Conservation (phyloP, 805 yeast genomes). For the Trichomonascus vanleenenianus region DNA sequence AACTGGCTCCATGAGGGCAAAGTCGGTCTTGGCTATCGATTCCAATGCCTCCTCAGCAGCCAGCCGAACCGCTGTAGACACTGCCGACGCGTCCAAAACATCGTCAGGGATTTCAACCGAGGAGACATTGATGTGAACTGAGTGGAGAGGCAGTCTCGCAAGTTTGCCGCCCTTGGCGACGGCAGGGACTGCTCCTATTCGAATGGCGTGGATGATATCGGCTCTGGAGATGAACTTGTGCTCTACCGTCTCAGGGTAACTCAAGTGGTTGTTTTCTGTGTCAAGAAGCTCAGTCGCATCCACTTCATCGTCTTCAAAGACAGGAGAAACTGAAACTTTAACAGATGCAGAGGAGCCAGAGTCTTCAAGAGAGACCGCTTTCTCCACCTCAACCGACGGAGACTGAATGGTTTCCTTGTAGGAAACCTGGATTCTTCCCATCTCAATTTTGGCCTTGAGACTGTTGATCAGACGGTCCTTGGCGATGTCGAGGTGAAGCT, state of each 20-base stretch:
- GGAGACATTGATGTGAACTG: slow-evolving; percentile 47
- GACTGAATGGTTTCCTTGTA: slow-evolving; percentile 62
- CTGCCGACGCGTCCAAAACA: slow-evolving; percentile 29
- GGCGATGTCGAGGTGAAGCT: slow-evolving; percentile 85
- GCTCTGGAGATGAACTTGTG: slow-evolving; percentile 25
- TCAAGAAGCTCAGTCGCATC: slow-evolving; percentile 27
- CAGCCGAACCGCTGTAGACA: slow-evolving; percentile 40
- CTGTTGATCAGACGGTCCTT: slow-evolving; percentile 71
- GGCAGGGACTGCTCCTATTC: slow-evolving; percentile 31
- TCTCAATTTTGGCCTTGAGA: slow-evolving; percentile 69
- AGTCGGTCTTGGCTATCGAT: slow-evolving; percentile 20
- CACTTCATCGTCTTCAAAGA: slow-evolving; percentile 21
- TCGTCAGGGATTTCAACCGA: slow-evolving; percentile 51
- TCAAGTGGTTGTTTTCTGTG: slow-evolving; percentile 36
- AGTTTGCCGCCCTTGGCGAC: slow-evolving; percentile 38
- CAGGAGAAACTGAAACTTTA: slow-evolving; percentile 22
- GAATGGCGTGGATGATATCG: slow-evolving; percentile 22
- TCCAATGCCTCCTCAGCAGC: slow-evolving; percentile 36
- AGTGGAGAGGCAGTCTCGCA: slow-evolving; percentile 46
- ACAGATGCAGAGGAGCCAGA: slow-evolving; percentile 25
- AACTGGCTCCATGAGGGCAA: slow-evolving; percentile 73
- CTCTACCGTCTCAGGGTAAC: slow-evolving; percentile 9
- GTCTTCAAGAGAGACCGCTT: slow-evolving; percentile 24
- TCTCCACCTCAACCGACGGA: slow-evolving; percentile 6
- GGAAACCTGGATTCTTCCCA: slow-evolving; percentile 82